Evolutionary conservation across 78 protist genomes (phyloP).

Genomic region (Chrysochromulina tobinii): DNA sequence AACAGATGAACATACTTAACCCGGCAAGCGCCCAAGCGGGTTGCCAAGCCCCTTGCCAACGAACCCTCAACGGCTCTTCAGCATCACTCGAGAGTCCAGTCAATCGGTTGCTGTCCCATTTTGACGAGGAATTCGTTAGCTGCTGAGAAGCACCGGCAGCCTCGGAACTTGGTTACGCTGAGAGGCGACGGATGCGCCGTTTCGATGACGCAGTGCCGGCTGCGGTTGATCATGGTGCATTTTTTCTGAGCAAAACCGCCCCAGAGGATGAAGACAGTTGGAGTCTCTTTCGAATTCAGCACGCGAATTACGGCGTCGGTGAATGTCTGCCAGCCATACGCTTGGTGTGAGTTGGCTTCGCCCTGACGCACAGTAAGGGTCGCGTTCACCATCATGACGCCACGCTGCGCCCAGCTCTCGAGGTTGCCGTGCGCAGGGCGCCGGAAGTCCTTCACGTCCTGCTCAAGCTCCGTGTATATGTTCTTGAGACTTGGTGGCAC

Average conservation of each 20-base stretch:
- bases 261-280: constrained; percentile 75
- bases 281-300: neutral
- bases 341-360: constrained; percentile 67
- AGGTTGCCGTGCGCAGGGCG: constrained; percentile 68
- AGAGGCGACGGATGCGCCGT: constrained; percentile 70
- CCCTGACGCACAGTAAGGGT: constrained; percentile 66
- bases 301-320: constrained; percentile 67
- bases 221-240: neutral
- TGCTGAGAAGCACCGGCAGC: neutral
- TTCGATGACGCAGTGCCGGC: constrained; percentile 35
- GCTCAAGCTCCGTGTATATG: constrained; percentile 71
- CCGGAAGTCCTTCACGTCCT: constrained; percentile 51
- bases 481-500: constrained; percentile 70
- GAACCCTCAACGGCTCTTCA: no score
- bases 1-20: no score
- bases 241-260: constrained; percentile 81
- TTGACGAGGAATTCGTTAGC: no score
- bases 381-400: constrained; percentile 83
- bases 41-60: no score
- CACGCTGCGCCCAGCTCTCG: constrained; percentile 82
- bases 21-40: no score
- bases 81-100: no score
- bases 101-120: no score
- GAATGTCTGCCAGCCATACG: constrained; percentile 72
- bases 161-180: neutral